These are phyloP conservation scores for Athelia sp. DNA, from an alignment of 1,284 basidiomycete genomes.

Conservation along the genomic window DNA sequence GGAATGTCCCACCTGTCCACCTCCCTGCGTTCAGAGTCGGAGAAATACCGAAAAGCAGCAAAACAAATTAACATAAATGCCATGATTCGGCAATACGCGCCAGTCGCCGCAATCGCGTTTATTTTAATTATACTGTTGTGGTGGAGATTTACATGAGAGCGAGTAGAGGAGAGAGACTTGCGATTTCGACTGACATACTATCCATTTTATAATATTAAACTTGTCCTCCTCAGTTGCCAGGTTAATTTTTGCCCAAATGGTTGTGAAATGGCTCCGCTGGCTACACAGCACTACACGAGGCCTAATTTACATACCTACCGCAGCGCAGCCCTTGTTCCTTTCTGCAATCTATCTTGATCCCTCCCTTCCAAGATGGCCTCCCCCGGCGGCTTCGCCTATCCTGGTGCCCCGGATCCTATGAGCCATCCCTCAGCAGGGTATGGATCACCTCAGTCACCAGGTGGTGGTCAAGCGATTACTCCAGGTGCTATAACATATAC, in stretches of 20 bases:
- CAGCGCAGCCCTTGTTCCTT: slow-evolving; percentile 4
- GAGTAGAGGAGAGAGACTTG: slow-evolving; percentile 3
- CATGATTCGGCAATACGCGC: slow-evolving; percentile 94
- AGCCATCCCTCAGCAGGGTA: background rate
- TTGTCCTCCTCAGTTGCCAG: background rate
- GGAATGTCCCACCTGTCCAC: slow-evolving; percentile 98
- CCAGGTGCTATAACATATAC: slow-evolving; percentile 68
- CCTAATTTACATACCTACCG: background rate
- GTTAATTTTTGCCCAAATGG: no score
- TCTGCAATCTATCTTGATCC: slow-evolving; percentile 6
- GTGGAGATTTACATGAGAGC: slow-evolving; percentile 75
- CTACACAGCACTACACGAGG: background rate
- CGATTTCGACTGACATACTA: background rate
- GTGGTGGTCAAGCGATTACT: slow-evolving; percentile 22
- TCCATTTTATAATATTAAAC: background rate
- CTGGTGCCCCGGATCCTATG: slow-evolving; percentile 1
- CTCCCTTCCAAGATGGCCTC: slow-evolving; percentile 16
- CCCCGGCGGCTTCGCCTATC: slow-evolving; percentile 9
- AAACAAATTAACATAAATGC: slow-evolving; percentile 93
- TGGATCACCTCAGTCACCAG: background rate
- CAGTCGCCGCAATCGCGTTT: slow-evolving; percentile 75
- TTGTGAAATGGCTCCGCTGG: background rate
- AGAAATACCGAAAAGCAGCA: slow-evolving; percentile 96
- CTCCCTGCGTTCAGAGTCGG: slow-evolving; percentile 93
- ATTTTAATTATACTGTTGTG: slow-evolving; percentile 85